A percentile compares a stretch with the other conserved stretches of the same genome.
phyloP scores from a whole-genome alignment of 2,329 filamentous ascomycete genomes.

The Madurella fahalii region DNA sequence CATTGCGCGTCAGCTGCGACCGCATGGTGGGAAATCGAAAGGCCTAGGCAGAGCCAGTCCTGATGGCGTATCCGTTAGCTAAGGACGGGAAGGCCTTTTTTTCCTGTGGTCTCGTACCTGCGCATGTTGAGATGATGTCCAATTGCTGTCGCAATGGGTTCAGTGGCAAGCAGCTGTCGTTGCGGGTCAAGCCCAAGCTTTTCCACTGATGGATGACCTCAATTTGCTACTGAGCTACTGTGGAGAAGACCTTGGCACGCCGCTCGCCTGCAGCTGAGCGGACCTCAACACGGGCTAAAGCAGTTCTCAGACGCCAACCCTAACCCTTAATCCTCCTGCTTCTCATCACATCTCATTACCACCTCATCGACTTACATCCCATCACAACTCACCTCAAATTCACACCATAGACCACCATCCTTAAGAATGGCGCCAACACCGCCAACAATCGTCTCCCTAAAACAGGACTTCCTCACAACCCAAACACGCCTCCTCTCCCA shows the following conservation, averaged over 20 bases:
- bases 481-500: slow-evolving; percentile 62
- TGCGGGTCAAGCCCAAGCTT: slow-evolving; percentile 13
- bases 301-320: slow-evolving; percentile 1
- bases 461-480: slow-evolving; percentile 58
- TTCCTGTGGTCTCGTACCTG: slow-evolving; percentile 17
- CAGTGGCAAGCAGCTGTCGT: slow-evolving; percentile 1
- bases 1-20: slow-evolving; percentile 56
- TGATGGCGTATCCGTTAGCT: slow-evolving; percentile 7
- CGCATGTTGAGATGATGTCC: slow-evolving; percentile 22
- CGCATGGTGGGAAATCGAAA: slow-evolving; percentile 42
- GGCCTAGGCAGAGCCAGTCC: slow-evolving; percentile 20
- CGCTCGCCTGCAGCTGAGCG: neutral
- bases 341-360: neutral
- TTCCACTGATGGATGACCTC: slow-evolving; percentile 24
- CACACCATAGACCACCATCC: neutral
- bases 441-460: slow-evolving; percentile 58
- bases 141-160: slow-evolving; percentile 17
- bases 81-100: neutral
- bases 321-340: neutral
- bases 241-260: slow-evolving; percentile 10
- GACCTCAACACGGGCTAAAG: neutral
- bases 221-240: slow-evolving; percentile 24
- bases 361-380: neutral
- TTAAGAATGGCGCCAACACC: slow-evolving; percentile 31
- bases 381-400: neutral